A percentile compares a stretch with the other conserved stretches of the same genome.
Conservation (phyloP, 2,329 filamentous ascomycete genomes). For the Xylariaceae sp. region DNA sequence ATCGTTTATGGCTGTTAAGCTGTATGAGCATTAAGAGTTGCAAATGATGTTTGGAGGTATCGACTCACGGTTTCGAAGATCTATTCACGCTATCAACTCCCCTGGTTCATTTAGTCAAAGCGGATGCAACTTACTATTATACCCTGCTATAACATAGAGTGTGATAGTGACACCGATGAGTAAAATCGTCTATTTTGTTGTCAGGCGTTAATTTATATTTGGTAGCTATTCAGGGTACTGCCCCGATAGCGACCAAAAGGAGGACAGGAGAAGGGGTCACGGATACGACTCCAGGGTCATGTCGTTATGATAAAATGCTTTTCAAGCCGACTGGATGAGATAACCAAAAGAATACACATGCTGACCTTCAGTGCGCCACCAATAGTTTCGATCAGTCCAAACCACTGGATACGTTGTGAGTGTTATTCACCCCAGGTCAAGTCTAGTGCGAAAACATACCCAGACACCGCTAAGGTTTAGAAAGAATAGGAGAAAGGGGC, state of each 20-base stretch:
- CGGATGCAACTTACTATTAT: no score
- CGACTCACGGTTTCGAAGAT: no score
- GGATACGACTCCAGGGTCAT: no score
- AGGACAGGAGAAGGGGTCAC: no score
- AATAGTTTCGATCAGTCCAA: slow-evolving; percentile 29
- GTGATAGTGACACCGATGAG: slow-evolving; percentile 17
- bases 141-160: slow-evolving; percentile 18
- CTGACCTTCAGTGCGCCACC: slow-evolving; percentile 23
- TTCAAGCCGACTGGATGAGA: no score
- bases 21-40: neutral
- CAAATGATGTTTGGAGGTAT: neutral
- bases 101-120: neutral
- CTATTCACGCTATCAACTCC: no score
- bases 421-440: neutral
- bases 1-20: no score
- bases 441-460: neutral
- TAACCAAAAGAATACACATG: no score
- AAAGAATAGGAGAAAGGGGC: slow-evolving; percentile 4
- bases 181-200: slow-evolving; percentile 4
- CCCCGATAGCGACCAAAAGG: no score
- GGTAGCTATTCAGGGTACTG: no score
- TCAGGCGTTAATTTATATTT: no score
- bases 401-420: slow-evolving; percentile 13
- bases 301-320: no score
- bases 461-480: slow-evolving; percentile 17